A percentile compares a stretch with the other conserved stretches of the same genome.
Conservation (phyloP, 2,329 filamentous ascomycete species). For the Claviceps lovelessii region DNA sequence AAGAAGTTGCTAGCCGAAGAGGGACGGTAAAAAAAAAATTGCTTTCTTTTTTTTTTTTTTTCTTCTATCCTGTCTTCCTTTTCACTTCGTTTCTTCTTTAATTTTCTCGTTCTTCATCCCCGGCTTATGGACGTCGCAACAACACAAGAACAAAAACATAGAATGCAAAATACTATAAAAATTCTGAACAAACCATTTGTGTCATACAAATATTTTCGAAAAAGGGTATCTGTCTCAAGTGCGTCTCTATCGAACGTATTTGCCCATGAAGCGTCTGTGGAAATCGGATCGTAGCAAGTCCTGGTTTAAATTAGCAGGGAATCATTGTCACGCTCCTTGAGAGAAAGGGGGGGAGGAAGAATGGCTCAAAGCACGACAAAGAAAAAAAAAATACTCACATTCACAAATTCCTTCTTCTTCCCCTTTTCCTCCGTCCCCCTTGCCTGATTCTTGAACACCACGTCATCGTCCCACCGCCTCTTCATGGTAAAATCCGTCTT, state of each 20-base stretch:
- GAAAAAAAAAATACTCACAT: slow-evolving; percentile 39
- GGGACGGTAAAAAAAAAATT: too few relatives aligned
- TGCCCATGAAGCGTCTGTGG: slow-evolving; percentile 89
- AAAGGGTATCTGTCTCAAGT: slow-evolving; percentile 11
- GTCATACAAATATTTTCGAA: background rate
- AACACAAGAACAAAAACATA: background rate
- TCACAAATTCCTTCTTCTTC: slow-evolving; percentile 93
- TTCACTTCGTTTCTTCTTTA: too few relatives aligned
- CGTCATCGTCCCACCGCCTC: slow-evolving; percentile 91
- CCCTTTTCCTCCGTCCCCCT: slow-evolving; percentile 84
- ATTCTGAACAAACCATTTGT: background rate
- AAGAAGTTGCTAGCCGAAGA: slow-evolving; percentile 38
- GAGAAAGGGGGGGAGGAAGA: background rate
- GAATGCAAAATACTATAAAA: background rate
- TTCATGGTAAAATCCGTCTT: slow-evolving; percentile 82
- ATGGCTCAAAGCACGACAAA: background rate
- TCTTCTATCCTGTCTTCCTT: too few relatives aligned
- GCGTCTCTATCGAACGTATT: slow-evolving; percentile 38
- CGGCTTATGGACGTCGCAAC: background rate
- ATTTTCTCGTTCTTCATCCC: background rate
- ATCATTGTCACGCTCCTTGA: too few relatives aligned
- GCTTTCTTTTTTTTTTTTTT: too few relatives aligned
- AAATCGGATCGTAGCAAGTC: slow-evolving; percentile 90
- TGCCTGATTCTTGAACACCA: slow-evolving; percentile 98
- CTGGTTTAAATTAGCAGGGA: slow-evolving; percentile 23